Conservation (phyloP, 2,329 filamentous ascomycete genomes). For the Fonsecaea pugnacius region DNA sequence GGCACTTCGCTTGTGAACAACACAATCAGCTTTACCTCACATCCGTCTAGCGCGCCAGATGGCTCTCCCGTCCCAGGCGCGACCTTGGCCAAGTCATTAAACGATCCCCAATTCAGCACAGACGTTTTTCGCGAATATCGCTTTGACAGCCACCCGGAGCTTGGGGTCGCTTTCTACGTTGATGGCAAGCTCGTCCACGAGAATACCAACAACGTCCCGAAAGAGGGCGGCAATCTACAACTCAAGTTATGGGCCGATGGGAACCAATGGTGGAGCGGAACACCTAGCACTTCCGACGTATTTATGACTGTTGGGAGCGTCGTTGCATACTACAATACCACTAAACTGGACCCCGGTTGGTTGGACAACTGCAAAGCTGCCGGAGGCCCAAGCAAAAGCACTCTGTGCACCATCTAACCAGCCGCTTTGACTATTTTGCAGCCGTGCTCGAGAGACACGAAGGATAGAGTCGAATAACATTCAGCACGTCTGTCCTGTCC, state of each 20-base stretch:
- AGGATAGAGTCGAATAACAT: not conserved
- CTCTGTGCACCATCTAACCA: constrained; percentile 29
- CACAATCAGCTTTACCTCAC: constrained; percentile 40
- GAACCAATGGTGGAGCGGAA: constrained; percentile 39
- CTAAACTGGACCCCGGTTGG: constrained; percentile 24
- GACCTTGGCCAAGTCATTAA: constrained; percentile 36
- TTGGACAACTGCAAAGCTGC: constrained; percentile 31
- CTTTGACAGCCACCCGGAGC: constrained; percentile 37
- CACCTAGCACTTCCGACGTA: constrained; percentile 39
- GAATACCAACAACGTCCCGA: constrained; percentile 33
- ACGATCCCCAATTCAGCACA: constrained; percentile 21
- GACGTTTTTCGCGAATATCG: constrained; percentile 38
- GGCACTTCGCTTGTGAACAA: constrained; percentile 37
- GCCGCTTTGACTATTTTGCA: not conserved
- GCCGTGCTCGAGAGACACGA: not conserved
- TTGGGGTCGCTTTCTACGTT: constrained; percentile 39
- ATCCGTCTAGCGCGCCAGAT: constrained; percentile 37
- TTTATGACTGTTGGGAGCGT: constrained; percentile 37
- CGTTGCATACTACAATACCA: constrained; percentile 40
- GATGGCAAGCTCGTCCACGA: constrained; percentile 36
- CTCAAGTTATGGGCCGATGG: constrained; percentile 42
- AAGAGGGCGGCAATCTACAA: constrained; percentile 36
- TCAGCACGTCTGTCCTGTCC: not conserved
- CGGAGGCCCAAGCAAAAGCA: constrained; percentile 36
- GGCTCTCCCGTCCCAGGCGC: constrained; percentile 36